Evolutionary conservation across 805 yeast genomes (phyloP), one percentile per base, ranked within the genome.

Genomic region (Saccharomycopsis javanensis): DNA sequence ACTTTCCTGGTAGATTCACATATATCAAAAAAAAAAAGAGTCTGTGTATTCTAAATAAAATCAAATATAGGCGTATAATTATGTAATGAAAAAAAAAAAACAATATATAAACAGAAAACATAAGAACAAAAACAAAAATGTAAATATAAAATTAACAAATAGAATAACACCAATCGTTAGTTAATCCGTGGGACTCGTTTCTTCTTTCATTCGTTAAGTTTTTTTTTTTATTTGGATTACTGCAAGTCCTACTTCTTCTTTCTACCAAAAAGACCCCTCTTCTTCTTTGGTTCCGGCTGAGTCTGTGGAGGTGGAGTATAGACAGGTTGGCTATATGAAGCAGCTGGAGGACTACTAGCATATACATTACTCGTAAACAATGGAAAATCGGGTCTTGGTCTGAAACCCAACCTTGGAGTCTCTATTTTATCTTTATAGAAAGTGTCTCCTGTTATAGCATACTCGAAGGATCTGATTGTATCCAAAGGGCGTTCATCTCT

Each of bases 401-500:
- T 82, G 85, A 95, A 91, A 15, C 97, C 98, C 50, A 86, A 77
- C 18, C 81, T 75, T 6, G 80, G 80, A 3, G 91, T 77, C 71
- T 91, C 97, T 65, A 89, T 75, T 65, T 87, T 89, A 57, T 88
- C 94, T 55, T 84, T 82, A 74, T 87, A 85, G 11, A 80, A 71
- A 58, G 78, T 72, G 70, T 94, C 99, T 55, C 96, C 96, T 5
- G 96, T 88, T 62, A 94, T 90, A 38, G 97, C 84, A 68, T 85
- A 94, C 74, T 94, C 98, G 71, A 94, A 94, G 4, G 88, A 78
- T 64, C 98, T 79, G 66, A 94, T 91, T 1, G 99, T 94, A 70
- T 95, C 99, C 65, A 94, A 74, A 3, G 99, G 99, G 66, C 99
- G 81, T 72, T 94, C 99, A 69, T 91, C 92, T 71, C 99, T 81